Base-by-base conservation (phyloP, 2,329 filamentous ascomycete genomes). In the Aspergillus fructus region DNA sequence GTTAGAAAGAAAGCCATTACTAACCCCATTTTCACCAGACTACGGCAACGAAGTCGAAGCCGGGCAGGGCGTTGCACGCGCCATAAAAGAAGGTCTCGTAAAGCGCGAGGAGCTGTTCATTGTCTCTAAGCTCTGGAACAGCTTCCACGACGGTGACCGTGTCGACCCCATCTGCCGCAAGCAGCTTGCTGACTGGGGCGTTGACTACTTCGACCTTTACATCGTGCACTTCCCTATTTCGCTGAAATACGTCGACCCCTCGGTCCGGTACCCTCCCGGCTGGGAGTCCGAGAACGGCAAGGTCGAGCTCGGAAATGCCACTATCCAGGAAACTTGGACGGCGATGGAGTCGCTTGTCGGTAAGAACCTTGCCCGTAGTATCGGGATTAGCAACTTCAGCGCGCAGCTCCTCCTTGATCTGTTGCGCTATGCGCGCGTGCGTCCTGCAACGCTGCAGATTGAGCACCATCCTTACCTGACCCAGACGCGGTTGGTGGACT, bases 51-150 rank as follows among this genome's bases (percentile, higher is more conserved):
- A 93, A 76, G 85, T 85, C 66, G 89, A 92, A 75, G 86, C 84
- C 63, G 90, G 90, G 58, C 78, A 92, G 72, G 90, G 90, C 68
- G 83, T 93, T 47, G 85, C 87, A 59, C 88, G 89, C 65, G 90
- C 90, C 68, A 91, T 94, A 77, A 83, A 88, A 71, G 90, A 94
- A 9, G 89, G 90, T 43, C 75, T 93, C 58, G 89, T 93, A 66
- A 91, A 88, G 81, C 88, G 90, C 59, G 86, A 90, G 76, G 91
- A 96, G 23, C 89, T 96, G 72, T 96, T 96, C 85, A 87, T 96
- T 71, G 89, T 93, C 63, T 91, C 89, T 76, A 96, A 96, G 82
- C 88, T 96, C 58, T 96, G 92, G 91, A 92, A 93, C 80, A 88
- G 87, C 64, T 96, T 92, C 85, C 91, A 96, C 81, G 89, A 93